These are phyloP conservation scores for Entomortierella parvispora DNA, from an alignment of 192 early-diverging fungal genomes.

Conservation along the genomic window DNA sequence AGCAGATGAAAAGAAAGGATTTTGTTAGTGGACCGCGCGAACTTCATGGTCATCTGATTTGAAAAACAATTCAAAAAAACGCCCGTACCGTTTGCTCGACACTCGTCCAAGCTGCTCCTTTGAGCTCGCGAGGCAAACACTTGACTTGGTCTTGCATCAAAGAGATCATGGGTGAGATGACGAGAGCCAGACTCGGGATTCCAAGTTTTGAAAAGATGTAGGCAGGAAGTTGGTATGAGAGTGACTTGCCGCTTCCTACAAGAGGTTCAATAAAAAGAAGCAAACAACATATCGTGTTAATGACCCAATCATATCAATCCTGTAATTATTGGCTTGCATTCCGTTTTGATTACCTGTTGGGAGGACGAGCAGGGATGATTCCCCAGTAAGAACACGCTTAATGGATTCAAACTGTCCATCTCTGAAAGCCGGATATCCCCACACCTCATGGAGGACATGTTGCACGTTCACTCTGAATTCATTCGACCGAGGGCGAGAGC, in stretches of 20 bases:
- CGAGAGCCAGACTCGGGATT: conserved; percentile 66
- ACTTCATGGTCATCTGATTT: too few relatives aligned
- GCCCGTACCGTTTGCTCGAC: conserved; percentile 42
- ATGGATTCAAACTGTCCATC: conserved; percentile 62
- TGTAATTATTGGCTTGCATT: too few relatives aligned
- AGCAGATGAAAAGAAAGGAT: neutral
- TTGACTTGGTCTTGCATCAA: conserved; percentile 89
- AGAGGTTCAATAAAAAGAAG: neutral
- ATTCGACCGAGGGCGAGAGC: neutral
- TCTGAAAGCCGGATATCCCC: conserved; percentile 53
- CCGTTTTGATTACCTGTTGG: conserved; percentile 72
- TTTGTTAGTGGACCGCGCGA: neutral
- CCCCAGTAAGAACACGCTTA: conserved; percentile 48
- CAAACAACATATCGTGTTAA: too few relatives aligned
- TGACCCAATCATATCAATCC: too few relatives aligned
- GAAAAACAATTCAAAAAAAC: too few relatives aligned
- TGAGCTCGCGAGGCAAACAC: conserved; percentile 66
- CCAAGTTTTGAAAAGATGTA: conserved; percentile 63
- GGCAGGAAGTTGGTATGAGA: conserved; percentile 81
- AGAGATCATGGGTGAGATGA: conserved; percentile 83
- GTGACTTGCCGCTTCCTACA: conserved; percentile 73
- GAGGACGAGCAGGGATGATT: conserved; percentile 62
- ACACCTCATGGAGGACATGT: conserved; percentile 54
- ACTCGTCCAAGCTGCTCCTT: conserved; percentile 71
- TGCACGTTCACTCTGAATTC: conserved; percentile 54